Conservation (phyloP, 768 basidiomycete genomes). For the Kwoniella bestiolae region DNA sequence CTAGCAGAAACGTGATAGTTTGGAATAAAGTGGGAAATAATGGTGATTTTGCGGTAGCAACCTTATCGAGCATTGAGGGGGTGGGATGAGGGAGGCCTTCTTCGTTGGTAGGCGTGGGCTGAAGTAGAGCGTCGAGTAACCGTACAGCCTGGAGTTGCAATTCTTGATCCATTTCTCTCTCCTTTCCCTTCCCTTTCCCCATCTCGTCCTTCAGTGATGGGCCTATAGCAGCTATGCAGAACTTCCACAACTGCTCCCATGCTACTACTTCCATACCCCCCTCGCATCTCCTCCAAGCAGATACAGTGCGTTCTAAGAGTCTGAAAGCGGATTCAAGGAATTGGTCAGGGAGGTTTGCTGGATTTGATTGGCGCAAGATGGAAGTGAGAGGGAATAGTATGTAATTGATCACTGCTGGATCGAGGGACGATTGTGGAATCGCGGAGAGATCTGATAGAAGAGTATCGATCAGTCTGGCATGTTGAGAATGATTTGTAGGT, state of each 20-base stretch:
- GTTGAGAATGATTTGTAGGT: conserved; percentile 63
- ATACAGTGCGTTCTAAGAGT: conserved; percentile 65
- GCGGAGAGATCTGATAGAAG: conserved; percentile 63
- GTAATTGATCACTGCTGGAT: conserved; percentile 74
- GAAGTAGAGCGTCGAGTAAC: conserved; percentile 71
- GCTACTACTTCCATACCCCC: conserved; percentile 63
- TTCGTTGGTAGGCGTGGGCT: conserved; percentile 45
- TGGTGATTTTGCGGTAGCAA: conserved; percentile 29
- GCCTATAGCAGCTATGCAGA: conserved; percentile 63
- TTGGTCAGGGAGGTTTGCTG: conserved; percentile 73
- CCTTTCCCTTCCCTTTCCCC: conserved; percentile 62
- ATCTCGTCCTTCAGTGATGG: conserved; percentile 65
- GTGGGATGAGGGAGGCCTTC: conserved; percentile 34
- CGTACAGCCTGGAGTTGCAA: conserved; percentile 73
- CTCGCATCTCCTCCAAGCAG: conserved; percentile 69
- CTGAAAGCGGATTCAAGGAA: conserved; percentile 74
- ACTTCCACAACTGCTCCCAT: conserved; percentile 82
- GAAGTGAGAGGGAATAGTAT: conserved; percentile 84
- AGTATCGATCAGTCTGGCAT: conserved; percentile 64
- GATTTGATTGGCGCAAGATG: conserved; percentile 75
- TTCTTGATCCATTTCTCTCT: conserved; percentile 74
- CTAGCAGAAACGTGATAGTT: conserved; percentile 75
- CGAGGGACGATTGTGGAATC: conserved; percentile 61
- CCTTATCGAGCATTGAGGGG: conserved; percentile 25
- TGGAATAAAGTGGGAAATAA: conserved; percentile 80